These are phyloP conservation scores for Epichloe glyceriae DNA, from an alignment of 2,329 filamentous ascomycete genomes.

Conservation along the genomic window DNA sequence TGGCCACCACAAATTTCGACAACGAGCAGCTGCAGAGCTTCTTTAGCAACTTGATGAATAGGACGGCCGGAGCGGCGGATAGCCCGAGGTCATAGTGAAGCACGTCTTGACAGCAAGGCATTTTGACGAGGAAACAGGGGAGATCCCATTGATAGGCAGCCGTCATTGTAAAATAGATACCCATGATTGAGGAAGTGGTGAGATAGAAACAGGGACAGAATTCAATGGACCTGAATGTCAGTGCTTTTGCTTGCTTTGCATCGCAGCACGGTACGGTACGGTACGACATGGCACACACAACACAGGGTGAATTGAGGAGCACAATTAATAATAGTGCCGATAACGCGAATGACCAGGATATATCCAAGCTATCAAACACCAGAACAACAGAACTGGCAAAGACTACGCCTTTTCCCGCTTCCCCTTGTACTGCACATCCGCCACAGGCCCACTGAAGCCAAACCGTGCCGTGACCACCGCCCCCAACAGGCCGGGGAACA, in stretches of 20 bases:
- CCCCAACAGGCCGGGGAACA: slow-evolving; percentile 72
- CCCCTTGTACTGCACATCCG: slow-evolving; percentile 13
- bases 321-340: not conserved
- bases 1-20: slow-evolving; percentile 31
- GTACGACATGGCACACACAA: no score
- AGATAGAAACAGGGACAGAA: no score
- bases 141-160: not conserved
- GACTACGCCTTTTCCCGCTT: slow-evolving; percentile 6
- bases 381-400: not conserved
- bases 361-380: no score
- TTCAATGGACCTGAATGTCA: no score
- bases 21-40: slow-evolving; percentile 47
- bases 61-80: slow-evolving; percentile 23
- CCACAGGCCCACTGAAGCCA: slow-evolving; percentile 39
- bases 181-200: slow-evolving; percentile 15
- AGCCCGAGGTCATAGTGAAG: slow-evolving; percentile 8
- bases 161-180: slow-evolving; percentile 29
- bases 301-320: no score
- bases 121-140: not conserved
- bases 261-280: no score
- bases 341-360: no score
- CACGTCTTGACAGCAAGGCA: not conserved
- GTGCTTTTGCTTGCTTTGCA: no score
- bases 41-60: slow-evolving; percentile 47
- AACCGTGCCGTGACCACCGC: slow-evolving; percentile 62